Percentiles rank a stretch among this genome's conserved stretches.
Conservation (phyloP, 352 stramenopile species). For the Blastocystis sp. region DNA sequence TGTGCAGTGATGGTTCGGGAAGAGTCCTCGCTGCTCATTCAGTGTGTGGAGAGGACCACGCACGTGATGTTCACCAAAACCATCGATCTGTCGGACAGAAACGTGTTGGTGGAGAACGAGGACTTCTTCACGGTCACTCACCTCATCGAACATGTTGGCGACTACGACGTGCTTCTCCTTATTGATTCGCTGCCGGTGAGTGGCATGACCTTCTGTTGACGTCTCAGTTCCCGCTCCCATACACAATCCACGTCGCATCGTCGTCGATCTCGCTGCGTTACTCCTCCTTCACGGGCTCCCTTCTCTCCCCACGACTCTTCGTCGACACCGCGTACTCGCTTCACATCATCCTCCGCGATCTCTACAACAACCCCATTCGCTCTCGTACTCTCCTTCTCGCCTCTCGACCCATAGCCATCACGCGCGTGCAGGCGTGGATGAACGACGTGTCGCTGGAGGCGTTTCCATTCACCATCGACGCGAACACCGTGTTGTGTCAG, state of each 20-base stretch:
- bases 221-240: not conserved
- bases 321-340: not conserved
- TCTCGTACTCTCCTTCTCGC: not conserved
- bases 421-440: not conserved
- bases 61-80: not conserved
- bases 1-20: not conserved
- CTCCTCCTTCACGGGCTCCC: not conserved
- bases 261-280: not conserved
- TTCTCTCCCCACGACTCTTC: not conserved
- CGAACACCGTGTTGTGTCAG: not conserved
- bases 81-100: not conserved
- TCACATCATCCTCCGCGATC: not conserved
- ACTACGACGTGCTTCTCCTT: slow-evolving; percentile 5
- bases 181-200: slow-evolving; percentile 18
- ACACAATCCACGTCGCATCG: not conserved
- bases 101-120: not conserved
- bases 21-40: not conserved
- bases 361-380: not conserved
- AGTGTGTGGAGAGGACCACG: not conserved
- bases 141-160: not conserved
- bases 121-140: not conserved
- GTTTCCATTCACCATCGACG: not conserved
- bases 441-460: not conserved
- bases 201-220: too few species aligned
- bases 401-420: not conserved